Base-by-base conservation (phyloP, 441 rosid genomes). In the Syzygium malaccense region DNA sequence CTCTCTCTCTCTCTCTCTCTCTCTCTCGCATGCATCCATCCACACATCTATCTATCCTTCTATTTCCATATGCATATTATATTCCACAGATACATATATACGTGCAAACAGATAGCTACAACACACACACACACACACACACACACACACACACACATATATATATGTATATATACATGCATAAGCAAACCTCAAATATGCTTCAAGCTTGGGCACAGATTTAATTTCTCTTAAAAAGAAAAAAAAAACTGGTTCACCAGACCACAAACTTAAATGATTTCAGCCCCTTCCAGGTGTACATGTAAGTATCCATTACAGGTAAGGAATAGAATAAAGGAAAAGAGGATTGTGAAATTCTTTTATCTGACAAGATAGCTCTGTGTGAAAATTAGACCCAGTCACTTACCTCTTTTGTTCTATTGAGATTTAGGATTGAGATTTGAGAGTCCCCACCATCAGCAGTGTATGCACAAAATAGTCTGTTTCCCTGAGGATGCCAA, bases 381-480 rank as follows among this genome's bases (percentile, higher is more conserved):
- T 30, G 71, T 55, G 88, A 37, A 20, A 23, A 87, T 33, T 85
- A 84, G 88, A 87, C 30, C 91, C 88, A 85, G 55, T 86, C 79
- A 86, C 93, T 89, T 92, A 97, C 99, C 95, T 93, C 94, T 60
- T 95, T 94, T 54, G 94, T 89, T 92, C 93, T 94, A 91, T 96
- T 95, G 75, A 96, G 90, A 92, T 96, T 88, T 85, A 98, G 89
- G 83, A 96, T 86, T 15, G 99, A 96, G 91, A 98, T 95, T 92
- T 98, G 99, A 90, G 97, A 95, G 90, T 97, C 99, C 30, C 95
- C 95, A 55, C 93, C 91, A 89, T 98, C 99, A 64, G 98, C 98
- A 87, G 93, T 92, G 90, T 95, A 95, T 86, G 91, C 94, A 85
- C 91, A 93, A 86, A 96, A 92, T 86, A 98, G 88, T 91, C 95